These are phyloP conservation scores for Cantharellus anzutake DNA, from an alignment of 768 basidiomycete species.

Conservation along the genomic window DNA sequence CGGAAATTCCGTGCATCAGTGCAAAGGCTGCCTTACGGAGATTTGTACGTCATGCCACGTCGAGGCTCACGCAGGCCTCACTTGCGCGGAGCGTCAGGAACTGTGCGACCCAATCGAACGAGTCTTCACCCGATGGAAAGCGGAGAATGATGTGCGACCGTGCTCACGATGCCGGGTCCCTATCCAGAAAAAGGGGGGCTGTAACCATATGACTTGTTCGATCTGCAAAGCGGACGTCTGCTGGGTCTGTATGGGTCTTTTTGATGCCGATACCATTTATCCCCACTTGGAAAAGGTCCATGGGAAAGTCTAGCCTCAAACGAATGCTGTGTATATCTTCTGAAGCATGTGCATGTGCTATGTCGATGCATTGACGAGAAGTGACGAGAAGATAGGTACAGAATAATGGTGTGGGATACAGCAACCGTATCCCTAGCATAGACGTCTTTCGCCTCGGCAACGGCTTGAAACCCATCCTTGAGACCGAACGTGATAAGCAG, in stretches of 20 bases:
- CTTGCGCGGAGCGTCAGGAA: slow-evolving; percentile 31
- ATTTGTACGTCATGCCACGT: slow-evolving; percentile 46
- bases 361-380: no score
- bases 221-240: slow-evolving; percentile 62
- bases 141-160: slow-evolving; percentile 42
- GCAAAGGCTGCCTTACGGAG: slow-evolving; percentile 48
- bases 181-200: slow-evolving; percentile 58
- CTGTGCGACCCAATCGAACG: slow-evolving; percentile 20
- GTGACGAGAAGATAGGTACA: no score
- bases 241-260: slow-evolving; percentile 61
- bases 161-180: slow-evolving; percentile 54
- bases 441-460: no score
- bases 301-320: slow-evolving; percentile 18
- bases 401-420: no score
- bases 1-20: slow-evolving; percentile 35
- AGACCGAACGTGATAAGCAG: no score
- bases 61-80: slow-evolving; percentile 43
- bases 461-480: no score
- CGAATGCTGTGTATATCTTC: no score
- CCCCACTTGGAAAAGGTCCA: slow-evolving; percentile 53
- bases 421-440: no score
- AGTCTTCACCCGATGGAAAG: slow-evolving; percentile 46
- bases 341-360: no score
- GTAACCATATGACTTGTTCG: slow-evolving; percentile 69
- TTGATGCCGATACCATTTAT: slow-evolving; percentile 46